Evolutionary conservation across 495 filamentous ascomycete species (phyloP).

Genomic region (Parathielavia hyrcaniae): DNA sequence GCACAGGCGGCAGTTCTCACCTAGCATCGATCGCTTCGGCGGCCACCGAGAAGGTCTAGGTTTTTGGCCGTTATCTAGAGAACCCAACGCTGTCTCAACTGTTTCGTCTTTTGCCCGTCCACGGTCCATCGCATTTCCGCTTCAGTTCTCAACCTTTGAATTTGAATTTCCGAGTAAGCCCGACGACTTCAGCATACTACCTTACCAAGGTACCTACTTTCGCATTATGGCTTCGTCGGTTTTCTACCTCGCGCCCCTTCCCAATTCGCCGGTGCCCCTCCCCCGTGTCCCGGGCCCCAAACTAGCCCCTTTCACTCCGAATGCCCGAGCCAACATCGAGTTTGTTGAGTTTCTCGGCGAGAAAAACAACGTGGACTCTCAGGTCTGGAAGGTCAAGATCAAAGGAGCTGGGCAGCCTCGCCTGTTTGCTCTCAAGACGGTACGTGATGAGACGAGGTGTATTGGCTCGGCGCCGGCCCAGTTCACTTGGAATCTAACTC

Average conservation of each 20-base stretch:
- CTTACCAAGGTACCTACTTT: no score
- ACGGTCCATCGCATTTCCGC: background rate
- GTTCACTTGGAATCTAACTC: background rate
- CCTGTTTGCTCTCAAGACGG: constrained; percentile 10
- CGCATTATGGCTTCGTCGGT: constrained; percentile 6
- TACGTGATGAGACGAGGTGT: background rate
- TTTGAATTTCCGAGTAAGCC: background rate
- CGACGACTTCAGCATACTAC: no score
- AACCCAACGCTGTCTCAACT: background rate
- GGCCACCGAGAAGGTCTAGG: background rate
- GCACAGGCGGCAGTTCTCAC: background rate
- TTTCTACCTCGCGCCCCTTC: background rate
- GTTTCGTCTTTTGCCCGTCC: background rate
- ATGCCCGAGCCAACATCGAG: constrained; percentile 6
- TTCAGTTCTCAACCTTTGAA: background rate
- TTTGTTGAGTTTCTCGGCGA: constrained; percentile 9
- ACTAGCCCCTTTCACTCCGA: constrained; percentile 13
- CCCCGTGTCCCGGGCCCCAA: constrained; percentile 15
- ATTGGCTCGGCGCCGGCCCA: background rate
- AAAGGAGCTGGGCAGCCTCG: background rate
- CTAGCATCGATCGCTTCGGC: background rate
- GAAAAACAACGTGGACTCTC: background rate
- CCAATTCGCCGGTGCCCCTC: constrained; percentile 1
- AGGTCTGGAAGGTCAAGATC: constrained; percentile 15
- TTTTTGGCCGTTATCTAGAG: background rate